These are phyloP conservation scores for Termitomyces bulborhizus DNA, from an alignment of 768 basidiomycete genomes.

Conservation along the genomic window DNA sequence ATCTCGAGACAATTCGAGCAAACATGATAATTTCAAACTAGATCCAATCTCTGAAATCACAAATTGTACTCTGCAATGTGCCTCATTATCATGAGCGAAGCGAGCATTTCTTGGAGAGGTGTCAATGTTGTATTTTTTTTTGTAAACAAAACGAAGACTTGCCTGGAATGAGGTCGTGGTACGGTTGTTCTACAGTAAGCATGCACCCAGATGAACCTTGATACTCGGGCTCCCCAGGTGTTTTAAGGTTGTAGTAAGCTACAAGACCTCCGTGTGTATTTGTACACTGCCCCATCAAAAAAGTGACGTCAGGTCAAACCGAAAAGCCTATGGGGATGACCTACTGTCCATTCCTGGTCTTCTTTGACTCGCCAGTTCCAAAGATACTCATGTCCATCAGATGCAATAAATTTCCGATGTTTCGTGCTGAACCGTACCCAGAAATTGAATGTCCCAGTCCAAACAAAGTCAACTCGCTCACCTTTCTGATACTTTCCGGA, in stretches of 20 bases:
- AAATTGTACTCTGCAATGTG: constrained; percentile 6
- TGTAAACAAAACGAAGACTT: constrained; percentile 17
- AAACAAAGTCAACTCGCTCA: constrained; percentile 14
- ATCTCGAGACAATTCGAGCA: constrained; percentile 14
- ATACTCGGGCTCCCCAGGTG: constrained; percentile 49
- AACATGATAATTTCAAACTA: neutral
- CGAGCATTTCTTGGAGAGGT: constrained; percentile 1
- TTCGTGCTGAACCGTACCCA: constrained; percentile 24
- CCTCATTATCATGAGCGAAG: constrained; percentile 10
- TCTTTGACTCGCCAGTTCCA: constrained; percentile 46
- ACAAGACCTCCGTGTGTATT: constrained; percentile 45
- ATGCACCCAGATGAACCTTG: constrained; percentile 51
- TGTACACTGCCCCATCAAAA: constrained; percentile 51
- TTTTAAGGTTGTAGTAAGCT: constrained; percentile 55
- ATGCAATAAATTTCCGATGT: constrained; percentile 47
- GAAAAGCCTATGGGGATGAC: constrained; percentile 15
- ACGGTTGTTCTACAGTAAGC: constrained; percentile 58
- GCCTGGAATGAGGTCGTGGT: constrained; percentile 52
- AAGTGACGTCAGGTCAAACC: neutral
- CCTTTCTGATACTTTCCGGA: constrained; percentile 39
- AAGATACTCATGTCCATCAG: constrained; percentile 54
- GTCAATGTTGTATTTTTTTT: neutral
- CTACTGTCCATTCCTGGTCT: constrained; percentile 62
- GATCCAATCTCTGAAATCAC: neutral
- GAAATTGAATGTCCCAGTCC: neutral